phyloP scores from a whole-genome alignment of 2,329 filamentous ascomycete genomes.

The Claviceps sp. region DNA sequence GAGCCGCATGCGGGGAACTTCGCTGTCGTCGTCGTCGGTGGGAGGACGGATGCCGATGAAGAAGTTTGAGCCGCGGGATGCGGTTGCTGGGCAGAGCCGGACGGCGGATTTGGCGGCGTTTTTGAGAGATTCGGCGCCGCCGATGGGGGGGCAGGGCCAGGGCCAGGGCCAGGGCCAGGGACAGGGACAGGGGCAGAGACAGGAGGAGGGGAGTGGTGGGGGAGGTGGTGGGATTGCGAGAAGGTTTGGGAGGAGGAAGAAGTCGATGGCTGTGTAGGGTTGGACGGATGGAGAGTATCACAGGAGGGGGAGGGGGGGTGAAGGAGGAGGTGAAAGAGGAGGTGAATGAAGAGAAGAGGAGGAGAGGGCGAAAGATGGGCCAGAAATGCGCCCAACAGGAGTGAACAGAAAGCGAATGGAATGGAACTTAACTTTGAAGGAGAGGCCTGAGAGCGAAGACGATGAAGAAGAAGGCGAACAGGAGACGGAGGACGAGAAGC shows the following conservation, averaged over 20 bases:
- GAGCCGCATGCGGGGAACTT: constrained; percentile 9
- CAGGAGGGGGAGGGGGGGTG: background rate
- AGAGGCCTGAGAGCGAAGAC: no score
- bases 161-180: constrained; percentile 20
- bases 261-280: constrained; percentile 18
- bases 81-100: constrained; percentile 32
- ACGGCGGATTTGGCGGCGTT: constrained; percentile 64
- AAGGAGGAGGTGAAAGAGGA: background rate
- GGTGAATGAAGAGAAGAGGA: no score
- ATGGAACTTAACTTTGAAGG: no score
- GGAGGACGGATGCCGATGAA: constrained; percentile 37
- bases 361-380: no score
- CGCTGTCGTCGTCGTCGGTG: constrained; percentile 13
- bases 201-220: constrained; percentile 20
- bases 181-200: constrained; percentile 14
- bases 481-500: no score
- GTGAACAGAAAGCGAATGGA: no score
- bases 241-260: constrained; percentile 38
- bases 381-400: no score
- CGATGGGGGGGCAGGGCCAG: constrained; percentile 17
- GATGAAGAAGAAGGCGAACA: no score
- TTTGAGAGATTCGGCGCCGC: constrained; percentile 54
- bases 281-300: background rate
- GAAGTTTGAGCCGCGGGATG: constrained; percentile 43
- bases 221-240: constrained; percentile 26